A percentile compares a stretch with the other conserved stretches of the same genome.
Evolutionary conservation across 164 flowering plant genomes (phyloP).

Genomic region (Vitis rupestris): DNA sequence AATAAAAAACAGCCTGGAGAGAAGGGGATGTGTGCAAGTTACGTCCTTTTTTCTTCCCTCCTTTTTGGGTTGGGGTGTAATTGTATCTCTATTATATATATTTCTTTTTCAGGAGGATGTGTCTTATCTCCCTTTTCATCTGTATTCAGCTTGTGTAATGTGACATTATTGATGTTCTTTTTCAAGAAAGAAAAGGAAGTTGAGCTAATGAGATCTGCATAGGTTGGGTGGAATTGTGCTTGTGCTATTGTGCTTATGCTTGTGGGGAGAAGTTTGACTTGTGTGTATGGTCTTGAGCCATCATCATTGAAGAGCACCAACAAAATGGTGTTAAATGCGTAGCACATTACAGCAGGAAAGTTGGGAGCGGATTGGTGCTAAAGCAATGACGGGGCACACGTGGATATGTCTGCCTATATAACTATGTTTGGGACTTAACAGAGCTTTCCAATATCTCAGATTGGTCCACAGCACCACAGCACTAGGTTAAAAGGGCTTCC

Average conservation of each 20-base stretch:
- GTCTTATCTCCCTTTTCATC: neutral
- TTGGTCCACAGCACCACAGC: no score
- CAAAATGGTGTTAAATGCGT: neutral
- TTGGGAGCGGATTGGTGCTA: neutral
- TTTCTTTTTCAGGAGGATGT: no score
- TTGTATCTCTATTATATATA: neutral
- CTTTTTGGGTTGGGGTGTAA: neutral
- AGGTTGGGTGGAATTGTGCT: neutral
- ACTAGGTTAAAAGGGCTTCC: no score
- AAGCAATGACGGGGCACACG: no score
- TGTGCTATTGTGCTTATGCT: neutral
- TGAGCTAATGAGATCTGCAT: neutral
- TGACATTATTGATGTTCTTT: neutral
- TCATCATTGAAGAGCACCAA: neutral
- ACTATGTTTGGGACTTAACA: no score
- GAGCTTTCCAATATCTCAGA: no score
- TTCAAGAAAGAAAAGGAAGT: neutral
- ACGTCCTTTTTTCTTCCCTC: neutral
- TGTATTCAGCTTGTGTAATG: neutral
- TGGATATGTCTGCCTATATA: no score
- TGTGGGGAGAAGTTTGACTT: neutral
- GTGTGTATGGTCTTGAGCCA: neutral
- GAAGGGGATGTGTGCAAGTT: neutral
- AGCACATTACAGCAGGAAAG: neutral
- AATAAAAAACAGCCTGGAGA: constrained; percentile 5